A percentile compares a stretch with the other conserved stretches of the same genome.
These are phyloP conservation scores for Pyricularia sp. DNA, from an alignment of 2,329 filamentous ascomycete genomes.

Conservation along the genomic window DNA sequence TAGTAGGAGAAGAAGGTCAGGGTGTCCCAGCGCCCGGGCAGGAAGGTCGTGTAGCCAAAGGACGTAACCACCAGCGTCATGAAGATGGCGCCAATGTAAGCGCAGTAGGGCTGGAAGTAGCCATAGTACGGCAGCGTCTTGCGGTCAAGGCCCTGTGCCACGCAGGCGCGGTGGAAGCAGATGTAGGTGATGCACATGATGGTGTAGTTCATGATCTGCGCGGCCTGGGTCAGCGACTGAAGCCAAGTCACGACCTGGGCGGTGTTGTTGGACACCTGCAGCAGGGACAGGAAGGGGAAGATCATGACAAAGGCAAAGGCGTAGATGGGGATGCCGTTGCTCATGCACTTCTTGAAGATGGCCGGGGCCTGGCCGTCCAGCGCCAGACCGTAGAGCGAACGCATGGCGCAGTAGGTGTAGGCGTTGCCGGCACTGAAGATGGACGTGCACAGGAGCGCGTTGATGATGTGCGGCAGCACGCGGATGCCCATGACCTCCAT, in stretches of 20 bases:
- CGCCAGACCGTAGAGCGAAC: slow-evolving; percentile 50
- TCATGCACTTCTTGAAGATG: slow-evolving; percentile 43
- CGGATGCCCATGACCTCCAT: slow-evolving; percentile 47
- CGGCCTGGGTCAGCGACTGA: slow-evolving; percentile 49
- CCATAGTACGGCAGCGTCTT: slow-evolving; percentile 46
- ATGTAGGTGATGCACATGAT: slow-evolving; percentile 50
- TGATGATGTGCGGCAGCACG: slow-evolving; percentile 49
- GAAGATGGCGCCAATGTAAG: slow-evolving; percentile 32
- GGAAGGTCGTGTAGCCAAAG: slow-evolving; percentile 47
- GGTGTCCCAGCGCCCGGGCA: slow-evolving; percentile 29
- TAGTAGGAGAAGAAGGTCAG: slow-evolving; percentile 43
- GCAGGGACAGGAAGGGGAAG: slow-evolving; percentile 54
- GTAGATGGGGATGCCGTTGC: slow-evolving; percentile 52
- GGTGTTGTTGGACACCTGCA: slow-evolving; percentile 46
- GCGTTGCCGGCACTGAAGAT: slow-evolving; percentile 54
- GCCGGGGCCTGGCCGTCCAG: slow-evolving; percentile 44
- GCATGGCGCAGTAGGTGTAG: slow-evolving; percentile 51
- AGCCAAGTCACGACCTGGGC: slow-evolving; percentile 52
- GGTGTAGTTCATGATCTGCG: slow-evolving; percentile 48
- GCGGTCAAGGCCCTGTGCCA: slow-evolving; percentile 43
- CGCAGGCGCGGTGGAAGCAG: slow-evolving; percentile 45
- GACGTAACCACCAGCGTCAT: slow-evolving; percentile 33
- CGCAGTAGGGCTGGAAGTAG: slow-evolving; percentile 46
- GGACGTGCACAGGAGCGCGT: slow-evolving; percentile 49
- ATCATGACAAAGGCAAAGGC: slow-evolving; percentile 48